Evolutionary conservation across 352 stramenopile species (phyloP).

Genomic region (Pythium dissimile): DNA sequence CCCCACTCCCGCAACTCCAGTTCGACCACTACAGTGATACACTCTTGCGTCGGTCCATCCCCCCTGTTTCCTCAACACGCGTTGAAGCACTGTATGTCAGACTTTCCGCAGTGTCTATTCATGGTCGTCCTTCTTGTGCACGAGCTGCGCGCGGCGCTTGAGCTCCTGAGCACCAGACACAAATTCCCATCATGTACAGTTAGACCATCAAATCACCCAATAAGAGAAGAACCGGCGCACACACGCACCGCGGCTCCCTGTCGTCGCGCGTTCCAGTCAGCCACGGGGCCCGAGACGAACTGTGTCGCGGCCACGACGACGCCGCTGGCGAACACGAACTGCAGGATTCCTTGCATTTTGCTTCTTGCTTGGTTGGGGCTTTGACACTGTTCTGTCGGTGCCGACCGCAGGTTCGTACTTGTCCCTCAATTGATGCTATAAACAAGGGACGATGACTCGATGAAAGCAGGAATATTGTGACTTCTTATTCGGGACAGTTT

Average conservation of each 20-base stretch:
- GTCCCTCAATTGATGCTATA: background rate
- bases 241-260: slow-evolving; percentile 52
- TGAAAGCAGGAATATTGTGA: too few species aligned
- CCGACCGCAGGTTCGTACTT: background rate
- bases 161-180: slow-evolving; percentile 36
- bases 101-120: too few species aligned
- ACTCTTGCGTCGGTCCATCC: too few species aligned
- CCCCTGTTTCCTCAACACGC: too few species aligned
- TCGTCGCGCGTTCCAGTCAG: slow-evolving; percentile 76
- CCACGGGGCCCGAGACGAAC: slow-evolving; percentile 55
- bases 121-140: slow-evolving; percentile 39
- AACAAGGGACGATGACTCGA: background rate
- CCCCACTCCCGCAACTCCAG: background rate
- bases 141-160: slow-evolving; percentile 51
- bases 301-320: slow-evolving; percentile 68
- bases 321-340: slow-evolving; percentile 67
- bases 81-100: too few species aligned
- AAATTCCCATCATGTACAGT: background rate
- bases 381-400: slow-evolving; percentile 4
- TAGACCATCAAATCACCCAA: background rate
- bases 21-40: too few species aligned
- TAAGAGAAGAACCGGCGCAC: too few species aligned
- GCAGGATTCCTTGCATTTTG: slow-evolving; percentile 70
- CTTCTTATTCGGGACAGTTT: background rate
- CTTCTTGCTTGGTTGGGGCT: background rate